These are phyloP conservation scores for Blastobotrys mokoenaii DNA, from an alignment of 805 yeast genomes.

Conservation along the genomic window DNA sequence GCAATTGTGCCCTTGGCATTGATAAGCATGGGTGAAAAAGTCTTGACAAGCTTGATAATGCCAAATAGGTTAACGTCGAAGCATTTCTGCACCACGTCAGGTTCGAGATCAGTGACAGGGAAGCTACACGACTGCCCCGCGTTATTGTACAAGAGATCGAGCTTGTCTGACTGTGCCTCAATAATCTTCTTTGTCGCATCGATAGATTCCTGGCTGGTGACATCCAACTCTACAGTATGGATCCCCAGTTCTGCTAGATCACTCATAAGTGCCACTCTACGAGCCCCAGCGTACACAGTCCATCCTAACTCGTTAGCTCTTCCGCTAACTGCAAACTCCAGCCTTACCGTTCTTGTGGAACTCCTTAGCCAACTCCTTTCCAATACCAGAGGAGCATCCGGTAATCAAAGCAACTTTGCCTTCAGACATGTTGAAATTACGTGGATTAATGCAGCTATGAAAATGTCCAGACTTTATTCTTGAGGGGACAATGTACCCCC, in stretches of 20 bases:
- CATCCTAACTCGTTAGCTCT: background rate
- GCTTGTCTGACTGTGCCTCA: conserved; percentile 31
- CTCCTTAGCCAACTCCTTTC: conserved; percentile 11
- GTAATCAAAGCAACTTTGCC: conserved; percentile 7
- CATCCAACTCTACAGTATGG: conserved; percentile 46
- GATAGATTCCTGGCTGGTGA: conserved; percentile 40
- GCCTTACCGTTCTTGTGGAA: background rate
- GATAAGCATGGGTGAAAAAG: conserved; percentile 47
- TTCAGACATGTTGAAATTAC: background rate
- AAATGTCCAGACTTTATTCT: no score
- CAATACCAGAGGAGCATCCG: conserved; percentile 14
- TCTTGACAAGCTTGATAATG: conserved; percentile 54
- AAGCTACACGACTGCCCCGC: conserved; percentile 63
- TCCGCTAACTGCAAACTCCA: background rate
- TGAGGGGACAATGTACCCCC: no score
- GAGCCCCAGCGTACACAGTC: conserved; percentile 52
- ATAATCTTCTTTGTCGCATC: conserved; percentile 31
- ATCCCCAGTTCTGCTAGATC: conserved; percentile 37
- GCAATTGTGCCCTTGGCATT: conserved; percentile 60
- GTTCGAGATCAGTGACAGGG: conserved; percentile 60
- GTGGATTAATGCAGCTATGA: background rate
- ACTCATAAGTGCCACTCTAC: conserved; percentile 55
- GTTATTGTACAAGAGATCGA: conserved; percentile 58
- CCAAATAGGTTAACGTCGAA: conserved; percentile 64
- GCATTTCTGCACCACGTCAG: conserved; percentile 42